These are phyloP conservation scores for Candida hungchunana DNA, from an alignment of 805 yeast genomes.

Conservation along the genomic window DNA sequence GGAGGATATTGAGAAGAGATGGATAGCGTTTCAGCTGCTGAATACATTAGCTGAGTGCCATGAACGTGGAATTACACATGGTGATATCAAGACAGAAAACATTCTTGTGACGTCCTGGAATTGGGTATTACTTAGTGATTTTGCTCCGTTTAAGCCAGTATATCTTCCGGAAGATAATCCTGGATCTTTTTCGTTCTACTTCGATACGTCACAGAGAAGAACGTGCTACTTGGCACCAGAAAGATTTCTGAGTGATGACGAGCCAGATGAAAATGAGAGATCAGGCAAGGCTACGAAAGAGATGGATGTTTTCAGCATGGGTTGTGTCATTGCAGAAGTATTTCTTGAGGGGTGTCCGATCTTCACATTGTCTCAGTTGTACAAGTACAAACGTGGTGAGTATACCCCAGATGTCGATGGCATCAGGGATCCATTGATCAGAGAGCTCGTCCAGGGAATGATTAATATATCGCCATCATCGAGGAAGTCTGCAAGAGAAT, in stretches of 20 bases:
- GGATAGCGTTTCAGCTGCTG: conserved; percentile 79
- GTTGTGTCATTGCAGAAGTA: conserved; percentile 88
- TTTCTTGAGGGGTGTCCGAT: conserved; percentile 83
- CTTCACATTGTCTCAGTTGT: conserved; percentile 82
- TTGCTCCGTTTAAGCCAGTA: conserved; percentile 80
- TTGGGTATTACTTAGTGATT: conserved; percentile 80
- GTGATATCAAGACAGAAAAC: conserved; percentile 91
- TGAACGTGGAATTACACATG: conserved; percentile 60
- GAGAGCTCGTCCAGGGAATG: conserved; percentile 58
- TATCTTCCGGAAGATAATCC: conserved; percentile 91
- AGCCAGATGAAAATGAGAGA: conserved; percentile 13
- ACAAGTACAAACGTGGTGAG: conserved; percentile 71
- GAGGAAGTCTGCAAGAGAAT: conserved; percentile 51
- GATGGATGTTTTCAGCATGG: conserved; percentile 81
- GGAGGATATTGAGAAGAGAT: conserved; percentile 72
- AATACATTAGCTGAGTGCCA: conserved; percentile 64
- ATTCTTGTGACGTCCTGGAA: conserved; percentile 83
- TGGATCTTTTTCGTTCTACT: conserved; percentile 84
- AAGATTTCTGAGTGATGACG: conserved; percentile 46
- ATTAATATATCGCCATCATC: conserved; percentile 56
- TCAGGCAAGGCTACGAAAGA: conserved; percentile 41
- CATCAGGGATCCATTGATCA: conserved; percentile 47
- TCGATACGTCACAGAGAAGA: conserved; percentile 84
- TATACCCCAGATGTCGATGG: conserved; percentile 58
- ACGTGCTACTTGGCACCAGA: conserved; percentile 94